phyloP scores from a whole-genome alignment of 805 yeast species.

The Sungouiozyma ichnusensis region DNA sequence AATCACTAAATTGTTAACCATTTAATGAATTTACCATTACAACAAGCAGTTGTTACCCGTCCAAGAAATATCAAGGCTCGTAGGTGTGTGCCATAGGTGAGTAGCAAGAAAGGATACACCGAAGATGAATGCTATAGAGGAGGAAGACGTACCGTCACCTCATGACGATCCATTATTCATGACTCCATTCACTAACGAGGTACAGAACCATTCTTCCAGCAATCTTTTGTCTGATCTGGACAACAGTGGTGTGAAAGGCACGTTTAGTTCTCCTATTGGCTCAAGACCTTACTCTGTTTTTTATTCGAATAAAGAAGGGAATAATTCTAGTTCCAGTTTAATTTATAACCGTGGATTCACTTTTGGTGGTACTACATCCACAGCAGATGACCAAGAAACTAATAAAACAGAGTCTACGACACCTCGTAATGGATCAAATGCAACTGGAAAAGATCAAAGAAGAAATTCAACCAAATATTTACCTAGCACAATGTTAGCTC shows the following conservation, averaged over 20 bases:
- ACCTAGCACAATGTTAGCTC: slow-evolving; percentile 25
- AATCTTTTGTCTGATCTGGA: neutral
- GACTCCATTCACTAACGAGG: slow-evolving; percentile 6
- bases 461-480: slow-evolving; percentile 23
- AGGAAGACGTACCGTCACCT: slow-evolving; percentile 18
- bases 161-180: slow-evolving; percentile 7
- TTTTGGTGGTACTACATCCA: slow-evolving; percentile 20
- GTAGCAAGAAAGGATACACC: slow-evolving; percentile 10
- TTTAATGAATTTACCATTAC: too few relatives aligned
- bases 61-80: too few relatives aligned
- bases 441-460: slow-evolving; percentile 11
- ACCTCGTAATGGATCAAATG: neutral
- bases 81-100: neutral
- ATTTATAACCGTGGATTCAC: slow-evolving; percentile 25
- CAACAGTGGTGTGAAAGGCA: slow-evolving; percentile 3
- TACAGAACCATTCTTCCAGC: slow-evolving; percentile 1
- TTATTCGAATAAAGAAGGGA: slow-evolving; percentile 22
- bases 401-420: slow-evolving; percentile 1
- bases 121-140: slow-evolving; percentile 21
- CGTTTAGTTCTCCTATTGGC: slow-evolving; percentile 14
- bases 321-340: slow-evolving; percentile 27
- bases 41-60: too few relatives aligned
- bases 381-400: neutral
- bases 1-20: too few relatives aligned
- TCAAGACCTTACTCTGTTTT: slow-evolving; percentile 15